Percentiles rank a stretch among this genome's conserved stretches.
These are phyloP conservation scores for Teratosphaeria gauchensis DNA, from an alignment of 2,329 filamentous ascomycete species.

Conservation along the genomic window DNA sequence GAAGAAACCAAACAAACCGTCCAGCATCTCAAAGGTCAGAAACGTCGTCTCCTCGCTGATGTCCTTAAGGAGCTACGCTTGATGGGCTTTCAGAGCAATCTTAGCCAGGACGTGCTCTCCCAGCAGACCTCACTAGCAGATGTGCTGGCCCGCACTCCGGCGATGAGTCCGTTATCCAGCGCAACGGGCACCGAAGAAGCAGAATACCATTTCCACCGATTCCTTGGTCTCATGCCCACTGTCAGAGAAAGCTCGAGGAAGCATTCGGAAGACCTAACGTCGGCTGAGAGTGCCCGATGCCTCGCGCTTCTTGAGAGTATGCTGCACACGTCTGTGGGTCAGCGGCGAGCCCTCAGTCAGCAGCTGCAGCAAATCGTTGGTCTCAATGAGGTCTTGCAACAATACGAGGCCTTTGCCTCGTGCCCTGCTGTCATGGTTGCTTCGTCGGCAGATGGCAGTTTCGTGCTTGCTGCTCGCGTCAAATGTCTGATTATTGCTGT, in stretches of 20 bases:
- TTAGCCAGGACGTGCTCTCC: constrained; percentile 61
- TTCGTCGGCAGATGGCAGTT: not conserved
- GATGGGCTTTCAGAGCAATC: constrained; percentile 84
- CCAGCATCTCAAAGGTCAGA: constrained; percentile 83
- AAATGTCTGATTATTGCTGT: not conserved
- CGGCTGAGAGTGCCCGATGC: constrained; percentile 68
- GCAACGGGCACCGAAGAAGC: constrained; percentile 25
- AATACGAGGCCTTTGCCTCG: constrained; percentile 6
- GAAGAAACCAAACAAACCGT: constrained; percentile 78
- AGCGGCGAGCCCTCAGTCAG: constrained; percentile 7
- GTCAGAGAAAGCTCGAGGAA: constrained; percentile 58
- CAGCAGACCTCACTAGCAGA: constrained; percentile 62
- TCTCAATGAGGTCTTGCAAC: not conserved
- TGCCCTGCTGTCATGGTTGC: not conserved
- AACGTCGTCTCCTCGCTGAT: constrained; percentile 83
- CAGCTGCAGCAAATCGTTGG: not conserved
- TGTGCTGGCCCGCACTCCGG: constrained; percentile 51
- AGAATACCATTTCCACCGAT: constrained; percentile 69
- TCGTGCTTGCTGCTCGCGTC: not conserved
- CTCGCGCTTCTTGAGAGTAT: constrained; percentile 81
- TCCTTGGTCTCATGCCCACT: constrained; percentile 62
- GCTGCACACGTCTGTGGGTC: constrained; percentile 39
- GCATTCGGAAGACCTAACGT: constrained; percentile 76
- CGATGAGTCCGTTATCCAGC: constrained; percentile 13
- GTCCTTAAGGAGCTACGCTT: constrained; percentile 70